A percentile compares a stretch with the other conserved stretches of the same genome.
Conservation (phyloP, 2,329 filamentous ascomycete genomes). For the Akanthomyces lecanii region DNA sequence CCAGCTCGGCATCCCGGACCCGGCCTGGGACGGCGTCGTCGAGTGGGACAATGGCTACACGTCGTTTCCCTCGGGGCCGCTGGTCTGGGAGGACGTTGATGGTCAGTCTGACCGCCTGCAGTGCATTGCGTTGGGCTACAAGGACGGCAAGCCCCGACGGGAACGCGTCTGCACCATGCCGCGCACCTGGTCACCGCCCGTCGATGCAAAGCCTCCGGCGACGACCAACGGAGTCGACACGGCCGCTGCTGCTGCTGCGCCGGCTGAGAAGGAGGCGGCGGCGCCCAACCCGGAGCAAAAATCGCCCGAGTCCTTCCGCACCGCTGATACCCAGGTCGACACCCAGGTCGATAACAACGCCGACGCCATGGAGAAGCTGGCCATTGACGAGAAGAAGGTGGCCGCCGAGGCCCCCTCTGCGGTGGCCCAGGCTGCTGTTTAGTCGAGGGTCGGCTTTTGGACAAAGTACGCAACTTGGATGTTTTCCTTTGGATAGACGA, state of each 20-base stretch:
- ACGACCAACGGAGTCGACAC: constrained; percentile 6
- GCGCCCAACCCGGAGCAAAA: neutral
- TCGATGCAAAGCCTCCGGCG: constrained; percentile 16
- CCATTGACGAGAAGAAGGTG: constrained; percentile 25
- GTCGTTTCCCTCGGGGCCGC: constrained; percentile 53
- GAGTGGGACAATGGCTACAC: constrained; percentile 49
- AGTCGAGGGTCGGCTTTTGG: neutral
- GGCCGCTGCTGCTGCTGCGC: neutral
- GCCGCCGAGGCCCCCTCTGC: neutral
- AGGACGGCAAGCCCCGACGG: constrained; percentile 40
- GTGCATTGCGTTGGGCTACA: constrained; percentile 50
- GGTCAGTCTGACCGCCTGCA: constrained; percentile 43
- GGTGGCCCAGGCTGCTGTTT: constrained; percentile 3
- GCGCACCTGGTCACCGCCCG: constrained; percentile 35
- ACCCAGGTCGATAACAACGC: constrained; percentile 20
- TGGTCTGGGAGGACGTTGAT: constrained; percentile 50
- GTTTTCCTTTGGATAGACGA: neutral
- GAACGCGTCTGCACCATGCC: constrained; percentile 50
- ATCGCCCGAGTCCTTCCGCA: constrained; percentile 27
- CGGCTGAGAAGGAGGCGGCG: neutral
- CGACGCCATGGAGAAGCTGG: constrained; percentile 31
- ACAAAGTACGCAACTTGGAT: neutral
- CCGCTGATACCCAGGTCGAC: constrained; percentile 23
- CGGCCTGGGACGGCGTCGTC: constrained; percentile 45
- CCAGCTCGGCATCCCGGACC: constrained; percentile 69